A percentile compares a stretch with the other conserved stretches of the same genome.
Evolutionary conservation across 1,284 basidiomycete species (phyloP).

Genomic region (Rhodotorula sp.): DNA sequence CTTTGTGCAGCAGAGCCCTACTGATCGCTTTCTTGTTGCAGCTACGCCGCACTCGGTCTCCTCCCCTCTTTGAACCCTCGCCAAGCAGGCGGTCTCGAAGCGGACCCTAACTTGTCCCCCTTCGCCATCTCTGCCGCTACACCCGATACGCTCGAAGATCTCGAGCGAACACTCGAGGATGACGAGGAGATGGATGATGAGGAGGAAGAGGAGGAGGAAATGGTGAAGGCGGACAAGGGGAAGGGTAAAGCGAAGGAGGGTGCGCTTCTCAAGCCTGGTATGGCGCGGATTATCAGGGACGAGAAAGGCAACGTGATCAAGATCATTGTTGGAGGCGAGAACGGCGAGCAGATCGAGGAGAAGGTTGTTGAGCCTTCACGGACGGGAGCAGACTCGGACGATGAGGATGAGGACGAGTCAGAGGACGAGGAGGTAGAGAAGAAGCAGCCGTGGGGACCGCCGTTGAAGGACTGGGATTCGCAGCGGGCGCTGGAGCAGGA

Average conservation of each 20-base stretch:
- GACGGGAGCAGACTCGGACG: constrained; percentile 28
- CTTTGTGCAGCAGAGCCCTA: neutral
- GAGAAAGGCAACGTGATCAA: constrained; percentile 73
- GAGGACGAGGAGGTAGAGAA: constrained; percentile 12
- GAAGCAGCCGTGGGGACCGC: constrained; percentile 47
- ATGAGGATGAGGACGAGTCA: constrained; percentile 31
- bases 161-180: constrained; percentile 49
- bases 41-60: constrained; percentile 75
- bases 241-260: constrained; percentile 19
- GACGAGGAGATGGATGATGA: constrained; percentile 20
- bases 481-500: constrained; percentile 10
- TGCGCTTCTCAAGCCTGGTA: constrained; percentile 61
- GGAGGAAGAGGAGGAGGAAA: constrained; percentile 17
- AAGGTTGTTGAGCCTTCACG: constrained; percentile 42
- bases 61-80: constrained; percentile 63
- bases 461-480: constrained; percentile 39
- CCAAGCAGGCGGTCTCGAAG: constrained; percentile 42
- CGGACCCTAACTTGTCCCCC: constrained; percentile 48
- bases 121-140: constrained; percentile 36
- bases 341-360: constrained; percentile 48
- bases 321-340: constrained; percentile 65
- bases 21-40: constrained; percentile 47
- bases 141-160: constrained; percentile 38
- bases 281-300: constrained; percentile 82
- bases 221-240: constrained; percentile 48